Percentiles rank a stretch among this genome's conserved stretches.
phyloP scores from a whole-genome alignment of 2,329 filamentous ascomycete species.

The Nigrospora sphaerica region DNA sequence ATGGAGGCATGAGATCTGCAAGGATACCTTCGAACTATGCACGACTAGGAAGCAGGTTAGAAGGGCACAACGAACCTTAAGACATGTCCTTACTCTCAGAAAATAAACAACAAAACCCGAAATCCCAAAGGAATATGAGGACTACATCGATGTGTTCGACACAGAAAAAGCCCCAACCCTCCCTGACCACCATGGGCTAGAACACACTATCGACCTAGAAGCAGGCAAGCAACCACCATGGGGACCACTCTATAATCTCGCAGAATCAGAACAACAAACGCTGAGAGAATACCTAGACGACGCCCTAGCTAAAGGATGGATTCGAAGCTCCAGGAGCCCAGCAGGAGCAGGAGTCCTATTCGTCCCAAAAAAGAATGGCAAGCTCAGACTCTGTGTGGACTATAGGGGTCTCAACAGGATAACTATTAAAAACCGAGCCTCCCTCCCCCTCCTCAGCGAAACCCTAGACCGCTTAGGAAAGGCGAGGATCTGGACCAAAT shows the following conservation, averaged over 20 bases:
- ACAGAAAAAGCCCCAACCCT: neutral
- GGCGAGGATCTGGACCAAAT: constrained; percentile 4
- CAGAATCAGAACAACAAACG: neutral
- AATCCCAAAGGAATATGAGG: neutral
- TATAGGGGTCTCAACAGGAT: no score
- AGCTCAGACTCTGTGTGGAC: constrained; percentile 4
- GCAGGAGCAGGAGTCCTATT: constrained; percentile 1
- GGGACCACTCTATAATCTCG: neutral
- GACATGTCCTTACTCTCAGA: neutral
- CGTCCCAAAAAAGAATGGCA: constrained; percentile 5
- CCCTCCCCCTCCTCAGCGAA: neutral
- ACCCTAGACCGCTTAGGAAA: constrained; percentile 1
- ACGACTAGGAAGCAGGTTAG: no score
- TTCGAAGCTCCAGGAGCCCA: neutral
- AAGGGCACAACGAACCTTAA: neutral
- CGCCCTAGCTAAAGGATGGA: neutral
- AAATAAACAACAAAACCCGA: no score
- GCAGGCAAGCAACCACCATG: neutral
- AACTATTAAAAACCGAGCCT: neutral
- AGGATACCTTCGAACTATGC: no score
- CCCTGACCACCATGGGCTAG: neutral
- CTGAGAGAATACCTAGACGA: neutral
- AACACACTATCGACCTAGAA: neutral
- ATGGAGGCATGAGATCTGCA: neutral
- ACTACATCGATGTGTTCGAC: neutral